Evolutionary conservation across 805 yeast species (phyloP), one percentile per base, ranked within the genome.

Genomic region (Metschnikowia matae): DNA sequence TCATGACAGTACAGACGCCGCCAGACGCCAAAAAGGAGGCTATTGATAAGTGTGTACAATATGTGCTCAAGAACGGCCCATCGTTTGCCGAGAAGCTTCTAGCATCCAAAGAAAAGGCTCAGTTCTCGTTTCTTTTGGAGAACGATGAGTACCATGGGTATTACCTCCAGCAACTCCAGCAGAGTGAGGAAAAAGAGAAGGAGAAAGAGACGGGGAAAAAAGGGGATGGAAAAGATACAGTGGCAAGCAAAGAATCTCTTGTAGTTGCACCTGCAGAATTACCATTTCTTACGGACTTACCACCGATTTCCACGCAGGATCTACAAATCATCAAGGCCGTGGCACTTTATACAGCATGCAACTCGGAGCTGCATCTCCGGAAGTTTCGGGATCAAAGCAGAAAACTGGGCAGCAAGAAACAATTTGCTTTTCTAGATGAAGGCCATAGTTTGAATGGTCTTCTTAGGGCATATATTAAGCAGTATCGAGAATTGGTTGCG

Each of bases 1-100:
- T 4, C 37, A 42, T 31, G 45, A 29, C 41, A 21, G 41, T n/a
- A 21, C 41, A 39, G n/a, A 39, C 41, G 17, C 60, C 56, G 8
- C 58, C 87, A 2, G 77, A 71, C 7, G 74, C 75, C 11, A 58
- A 77, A 5, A 67, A 70, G 53, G 75, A 74, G 14, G 75, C 80
- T 17, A 84, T 91, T 17, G 83, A 80, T 46, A 87, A 85, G 60
- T 87, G 96, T 0, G 89, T 85, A 0, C 79, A 72, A 3, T 88
- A 85, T 59, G 89, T 90, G 5, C 57, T 68, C 29, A 73, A 85
- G 54, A 86, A 88, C 60, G 96, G 96, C 0, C 59, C 63, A 0
- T 69, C 78, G 1, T 87, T 89, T 66, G 94, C 84, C 58, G 69
- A 70, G 8, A 70, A 85, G 45, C 75, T 88, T 50, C 67, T 68